Evolutionary conservation across 306 rosid species (phyloP).

Genomic region (Abrus pulchellus): DNA sequence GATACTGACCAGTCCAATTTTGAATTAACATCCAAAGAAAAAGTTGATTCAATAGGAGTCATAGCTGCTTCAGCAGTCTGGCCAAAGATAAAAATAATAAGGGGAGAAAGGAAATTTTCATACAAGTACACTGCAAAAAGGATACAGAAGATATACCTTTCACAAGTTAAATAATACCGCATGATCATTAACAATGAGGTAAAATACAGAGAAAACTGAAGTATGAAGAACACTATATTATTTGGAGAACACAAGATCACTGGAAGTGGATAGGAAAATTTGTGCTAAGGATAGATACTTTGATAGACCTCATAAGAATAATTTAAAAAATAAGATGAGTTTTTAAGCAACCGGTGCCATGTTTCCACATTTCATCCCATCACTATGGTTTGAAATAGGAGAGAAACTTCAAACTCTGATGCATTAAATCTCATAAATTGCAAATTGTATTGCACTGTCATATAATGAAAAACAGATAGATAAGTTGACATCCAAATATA

Average conservation of each 20-base stretch:
- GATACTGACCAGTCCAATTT: conserved; percentile 89
- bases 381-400: conserved; percentile 25
- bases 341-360: neutral
- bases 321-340: neutral
- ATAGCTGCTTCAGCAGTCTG: conserved; percentile 98
- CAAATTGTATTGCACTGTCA: conserved; percentile 2
- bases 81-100: conserved; percentile 23
- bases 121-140: conserved; percentile 22
- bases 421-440: conserved; percentile 29
- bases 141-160: neutral
- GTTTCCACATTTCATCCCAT: conserved; percentile 29
- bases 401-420: conserved; percentile 23
- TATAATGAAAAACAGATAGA: conserved; percentile 14
- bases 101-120: conserved; percentile 14
- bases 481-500: conserved; percentile 23
- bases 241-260: conserved; percentile 33
- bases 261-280: conserved; percentile 17
- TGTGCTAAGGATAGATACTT: neutral
- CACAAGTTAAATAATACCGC: conserved; percentile 14
- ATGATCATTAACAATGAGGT: conserved; percentile 27
- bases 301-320: conserved; percentile 4
- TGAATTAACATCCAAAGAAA: conserved; percentile 91
- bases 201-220: neutral
- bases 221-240: neutral
- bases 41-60: conserved; percentile 98